Percentiles rank a stretch among this genome's conserved stretches.
Conservation (phyloP, 2,329 filamentous ascomycete genomes). For the Bipolaris sorokiniana region DNA sequence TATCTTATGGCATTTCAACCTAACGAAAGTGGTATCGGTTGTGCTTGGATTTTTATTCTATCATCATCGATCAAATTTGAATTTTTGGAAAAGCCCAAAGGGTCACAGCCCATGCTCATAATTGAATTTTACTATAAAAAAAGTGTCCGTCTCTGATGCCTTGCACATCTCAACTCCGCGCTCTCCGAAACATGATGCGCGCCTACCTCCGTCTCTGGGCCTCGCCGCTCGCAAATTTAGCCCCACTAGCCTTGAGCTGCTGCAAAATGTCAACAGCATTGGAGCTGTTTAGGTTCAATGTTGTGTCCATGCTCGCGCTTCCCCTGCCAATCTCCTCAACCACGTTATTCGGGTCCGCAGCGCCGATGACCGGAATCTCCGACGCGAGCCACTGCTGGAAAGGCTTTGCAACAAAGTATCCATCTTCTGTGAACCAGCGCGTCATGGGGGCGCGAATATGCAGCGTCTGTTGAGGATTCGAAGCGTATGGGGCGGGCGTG, state of each 20-base stretch:
- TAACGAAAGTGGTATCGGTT: constrained; percentile 1
- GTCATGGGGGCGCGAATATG: constrained; percentile 70
- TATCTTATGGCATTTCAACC: constrained; percentile 6
- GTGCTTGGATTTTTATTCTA: neutral
- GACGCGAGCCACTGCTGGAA: constrained; percentile 80
- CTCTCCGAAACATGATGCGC: neutral
- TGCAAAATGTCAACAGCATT: constrained; percentile 46
- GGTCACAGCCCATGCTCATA: neutral
- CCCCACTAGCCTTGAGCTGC: constrained; percentile 45
- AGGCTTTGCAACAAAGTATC: constrained; percentile 73
- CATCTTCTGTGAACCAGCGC: constrained; percentile 75
- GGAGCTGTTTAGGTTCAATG: constrained; percentile 37
- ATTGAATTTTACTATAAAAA: neutral
- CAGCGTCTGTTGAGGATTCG: constrained; percentile 50
- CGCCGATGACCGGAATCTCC: constrained; percentile 69
- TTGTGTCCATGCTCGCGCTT: constrained; percentile 29
- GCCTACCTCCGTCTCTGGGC: constrained; percentile 45
- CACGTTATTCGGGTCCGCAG: constrained; percentile 65
- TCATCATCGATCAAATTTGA: neutral
- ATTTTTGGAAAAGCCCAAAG: neutral
- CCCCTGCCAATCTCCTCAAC: constrained; percentile 53
- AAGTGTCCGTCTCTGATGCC: neutral
- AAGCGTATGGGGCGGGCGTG: constrained; percentile 43
- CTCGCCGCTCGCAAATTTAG: constrained; percentile 33
- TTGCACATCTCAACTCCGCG: neutral